Percentiles rank a stretch among this genome's conserved stretches.
These are phyloP conservation scores for Hericium erinaceus DNA, from an alignment of 768 basidiomycete genomes.

Conservation along the genomic window DNA sequence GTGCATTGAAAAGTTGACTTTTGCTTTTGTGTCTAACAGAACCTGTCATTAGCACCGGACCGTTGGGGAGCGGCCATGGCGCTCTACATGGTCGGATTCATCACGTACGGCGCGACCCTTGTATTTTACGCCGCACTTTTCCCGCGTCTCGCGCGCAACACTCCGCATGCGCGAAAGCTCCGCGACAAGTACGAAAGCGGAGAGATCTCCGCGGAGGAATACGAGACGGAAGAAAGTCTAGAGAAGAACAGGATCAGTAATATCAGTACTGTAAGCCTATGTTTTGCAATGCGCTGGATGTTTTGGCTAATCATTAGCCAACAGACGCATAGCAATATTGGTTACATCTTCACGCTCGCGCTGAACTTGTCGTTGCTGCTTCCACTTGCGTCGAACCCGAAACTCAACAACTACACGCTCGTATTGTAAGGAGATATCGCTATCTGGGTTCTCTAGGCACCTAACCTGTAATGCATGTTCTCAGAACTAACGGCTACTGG, in stretches of 20 bases:
- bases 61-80: slow-evolving; percentile 74
- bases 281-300: background rate
- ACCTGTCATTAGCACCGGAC: slow-evolving; percentile 35
- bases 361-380: slow-evolving; percentile 66
- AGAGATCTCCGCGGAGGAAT: slow-evolving; percentile 49
- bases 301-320: background rate
- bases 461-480: background rate
- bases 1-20: slow-evolving; percentile 14
- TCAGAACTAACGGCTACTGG: slow-evolving; percentile 66
- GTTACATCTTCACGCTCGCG: slow-evolving; percentile 55
- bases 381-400: slow-evolving; percentile 47
- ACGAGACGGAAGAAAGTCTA: slow-evolving; percentile 65
- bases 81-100: slow-evolving; percentile 71
- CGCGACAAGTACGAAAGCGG: slow-evolving; percentile 49
- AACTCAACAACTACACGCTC: slow-evolving; percentile 67
- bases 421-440: slow-evolving; percentile 38
- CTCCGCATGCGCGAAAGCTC: slow-evolving; percentile 47
- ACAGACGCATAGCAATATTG: slow-evolving; percentile 69
- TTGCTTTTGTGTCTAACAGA: too few relatives aligned
- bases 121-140: slow-evolving; percentile 76
- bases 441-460: background rate
- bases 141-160: slow-evolving; percentile 76
- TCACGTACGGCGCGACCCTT: slow-evolving; percentile 70
- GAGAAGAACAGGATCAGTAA: slow-evolving; percentile 84
- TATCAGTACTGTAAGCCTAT: slow-evolving; percentile 56